These are phyloP conservation scores for Neurospora sp. DNA, from an alignment of 495 filamentous ascomycete genomes.

Conservation along the genomic window DNA sequence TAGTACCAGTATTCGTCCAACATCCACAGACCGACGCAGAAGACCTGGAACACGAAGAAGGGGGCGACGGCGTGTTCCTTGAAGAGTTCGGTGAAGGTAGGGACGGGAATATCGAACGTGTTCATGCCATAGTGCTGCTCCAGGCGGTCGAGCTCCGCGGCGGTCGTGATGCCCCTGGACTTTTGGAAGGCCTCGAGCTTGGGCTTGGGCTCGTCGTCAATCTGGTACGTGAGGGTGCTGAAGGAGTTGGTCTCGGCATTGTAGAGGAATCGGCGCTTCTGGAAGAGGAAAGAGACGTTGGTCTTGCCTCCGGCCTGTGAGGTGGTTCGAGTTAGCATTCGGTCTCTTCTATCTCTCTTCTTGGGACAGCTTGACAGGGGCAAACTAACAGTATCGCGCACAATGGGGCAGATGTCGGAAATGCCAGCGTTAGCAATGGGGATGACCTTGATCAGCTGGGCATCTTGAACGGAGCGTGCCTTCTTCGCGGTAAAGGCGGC, in stretches of 20 bases:
- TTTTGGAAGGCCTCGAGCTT: slow-evolving; percentile 66
- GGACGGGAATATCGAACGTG: slow-evolving; percentile 95
- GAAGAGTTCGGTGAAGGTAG: slow-evolving; percentile 90
- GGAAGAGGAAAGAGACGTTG: slow-evolving; percentile 86
- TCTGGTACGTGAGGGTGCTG: slow-evolving; percentile 69
- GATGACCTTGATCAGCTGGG: slow-evolving; percentile 87
- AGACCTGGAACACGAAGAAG: slow-evolving; percentile 99
- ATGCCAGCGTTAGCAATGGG: slow-evolving; percentile 82
- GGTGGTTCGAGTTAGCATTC: slow-evolving; percentile 1
- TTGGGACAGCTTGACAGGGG: background rate
- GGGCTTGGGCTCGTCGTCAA: slow-evolving; percentile 78
- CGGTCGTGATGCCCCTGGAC: slow-evolving; percentile 58
- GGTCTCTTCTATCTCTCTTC: background rate
- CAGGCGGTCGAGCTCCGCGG: slow-evolving; percentile 63
- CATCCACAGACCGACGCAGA: slow-evolving; percentile 98
- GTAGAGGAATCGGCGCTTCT: slow-evolving; percentile 94
- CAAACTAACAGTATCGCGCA: slow-evolving; percentile 55
- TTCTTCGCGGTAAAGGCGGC: slow-evolving; percentile 70
- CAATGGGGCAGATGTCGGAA: slow-evolving; percentile 75
- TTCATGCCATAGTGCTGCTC: slow-evolving; percentile 93
- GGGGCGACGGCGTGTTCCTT: slow-evolving; percentile 97
- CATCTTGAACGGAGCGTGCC: slow-evolving; percentile 61
- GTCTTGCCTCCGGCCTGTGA: slow-evolving; percentile 54
- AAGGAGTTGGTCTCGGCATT: slow-evolving; percentile 59
- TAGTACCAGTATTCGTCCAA: slow-evolving; percentile 99